These are phyloP conservation scores for Syzygium malaccense DNA, from an alignment of 441 rosid genomes.

Conservation along the genomic window DNA sequence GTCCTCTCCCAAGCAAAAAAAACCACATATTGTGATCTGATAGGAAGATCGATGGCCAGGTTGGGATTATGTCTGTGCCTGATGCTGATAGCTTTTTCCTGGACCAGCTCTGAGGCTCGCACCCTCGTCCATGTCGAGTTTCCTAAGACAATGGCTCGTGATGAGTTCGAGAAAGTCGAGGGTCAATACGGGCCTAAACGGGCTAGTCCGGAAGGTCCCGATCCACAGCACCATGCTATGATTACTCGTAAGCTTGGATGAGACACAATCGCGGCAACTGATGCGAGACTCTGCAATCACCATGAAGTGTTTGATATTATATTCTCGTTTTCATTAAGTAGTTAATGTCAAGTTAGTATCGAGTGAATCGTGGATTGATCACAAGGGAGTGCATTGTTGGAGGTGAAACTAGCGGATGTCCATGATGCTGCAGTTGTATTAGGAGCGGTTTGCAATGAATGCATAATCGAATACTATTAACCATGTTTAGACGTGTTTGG, in stretches of 20 bases:
- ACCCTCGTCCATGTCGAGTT: background rate
- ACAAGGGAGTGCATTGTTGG: background rate
- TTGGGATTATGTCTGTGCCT: background rate
- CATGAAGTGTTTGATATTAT: background rate
- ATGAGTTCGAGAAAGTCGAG: background rate
- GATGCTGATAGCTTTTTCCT: background rate
- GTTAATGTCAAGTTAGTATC: background rate
- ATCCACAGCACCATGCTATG: background rate
- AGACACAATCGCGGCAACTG: background rate
- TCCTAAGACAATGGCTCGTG: background rate
- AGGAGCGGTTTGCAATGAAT: background rate
- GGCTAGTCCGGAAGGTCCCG: background rate
- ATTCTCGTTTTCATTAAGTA: background rate
- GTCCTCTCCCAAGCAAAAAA: background rate
- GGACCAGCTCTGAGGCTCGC: background rate
- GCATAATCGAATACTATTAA: background rate
- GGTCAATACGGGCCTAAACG: background rate
- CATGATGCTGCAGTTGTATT: background rate
- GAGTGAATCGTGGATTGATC: background rate
- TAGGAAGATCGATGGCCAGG: background rate
- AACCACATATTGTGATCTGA: background rate
- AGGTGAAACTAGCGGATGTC: background rate
- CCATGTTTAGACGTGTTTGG: background rate
- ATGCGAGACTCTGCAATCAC: background rate
- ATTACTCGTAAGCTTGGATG: background rate